These are phyloP conservation scores for Cinnamomum micranthum DNA, from an alignment of 164 flowering plant species.

Conservation along the genomic window DNA sequence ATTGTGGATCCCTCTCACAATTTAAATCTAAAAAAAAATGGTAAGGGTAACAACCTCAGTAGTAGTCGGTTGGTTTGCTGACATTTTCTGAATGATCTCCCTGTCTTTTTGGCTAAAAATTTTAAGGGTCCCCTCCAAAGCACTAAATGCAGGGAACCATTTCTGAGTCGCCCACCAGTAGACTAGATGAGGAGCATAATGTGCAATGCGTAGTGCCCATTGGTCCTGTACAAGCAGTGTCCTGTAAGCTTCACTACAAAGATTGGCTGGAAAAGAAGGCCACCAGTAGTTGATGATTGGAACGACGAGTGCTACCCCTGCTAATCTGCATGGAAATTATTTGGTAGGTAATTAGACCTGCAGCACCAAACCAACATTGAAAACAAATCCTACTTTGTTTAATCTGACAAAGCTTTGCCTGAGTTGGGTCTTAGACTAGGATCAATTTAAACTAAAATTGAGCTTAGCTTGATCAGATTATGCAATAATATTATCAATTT, in stretches of 20 bases:
- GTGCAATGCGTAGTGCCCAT: conserved; percentile 22
- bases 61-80: neutral
- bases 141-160: conserved; percentile 30
- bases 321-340: conserved; percentile 27
- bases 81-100: neutral
- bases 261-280: conserved; percentile 33
- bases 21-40: neutral
- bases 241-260: conserved; percentile 13
- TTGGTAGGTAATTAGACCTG: neutral
- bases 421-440: neutral
- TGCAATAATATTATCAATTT: too few species aligned
- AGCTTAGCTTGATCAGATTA: neutral
- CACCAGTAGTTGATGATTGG: conserved; percentile 44
- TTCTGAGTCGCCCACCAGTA: conserved; percentile 42
- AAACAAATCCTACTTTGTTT: neutral
- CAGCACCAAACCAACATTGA: neutral
- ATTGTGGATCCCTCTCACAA: too few species aligned
- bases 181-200: conserved; percentile 25
- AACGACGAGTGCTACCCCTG: conserved; percentile 37
- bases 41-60: neutral
- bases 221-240: conserved; percentile 18
- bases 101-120: conserved; percentile 15
- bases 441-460: neutral
- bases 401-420: neutral
- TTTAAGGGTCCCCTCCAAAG: conserved; percentile 11